Percentiles rank a stretch among this genome's conserved stretches.
Conservation (phyloP, 177 flowering plant genomes). For the Tripterygium wilfordii region DNA sequence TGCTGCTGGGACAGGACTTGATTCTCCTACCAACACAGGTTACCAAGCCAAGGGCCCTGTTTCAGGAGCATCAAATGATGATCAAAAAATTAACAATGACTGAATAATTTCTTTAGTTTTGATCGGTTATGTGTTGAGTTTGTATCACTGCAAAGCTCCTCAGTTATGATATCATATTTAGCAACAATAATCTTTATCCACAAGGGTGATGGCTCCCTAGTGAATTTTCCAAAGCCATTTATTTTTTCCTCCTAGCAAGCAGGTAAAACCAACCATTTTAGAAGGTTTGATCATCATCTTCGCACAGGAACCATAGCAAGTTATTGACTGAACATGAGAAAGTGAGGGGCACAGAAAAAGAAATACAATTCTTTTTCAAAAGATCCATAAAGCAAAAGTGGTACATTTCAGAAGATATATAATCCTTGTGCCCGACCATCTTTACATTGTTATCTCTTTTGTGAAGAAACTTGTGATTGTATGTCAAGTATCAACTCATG, state of each 20-base stretch:
- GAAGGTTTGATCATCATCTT: too few species aligned
- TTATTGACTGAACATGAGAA: slow-evolving; percentile 14
- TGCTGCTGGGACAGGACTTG: not conserved
- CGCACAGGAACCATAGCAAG: too few species aligned
- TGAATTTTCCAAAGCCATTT: too few species aligned
- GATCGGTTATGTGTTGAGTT: too few species aligned
- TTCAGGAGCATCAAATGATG: slow-evolving; percentile 4
- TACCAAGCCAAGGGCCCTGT: slow-evolving; percentile 1
- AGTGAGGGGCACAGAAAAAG: slow-evolving; percentile 18
- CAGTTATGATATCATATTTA: too few species aligned
- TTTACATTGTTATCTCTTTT: slow-evolving; percentile 23
- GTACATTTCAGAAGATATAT: slow-evolving; percentile 20
- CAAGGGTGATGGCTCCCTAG: too few species aligned
- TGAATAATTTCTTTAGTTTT: too few species aligned
- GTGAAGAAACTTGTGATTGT: slow-evolving; percentile 29
- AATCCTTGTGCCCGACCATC: slow-evolving; percentile 26
- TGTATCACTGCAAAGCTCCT: too few species aligned
- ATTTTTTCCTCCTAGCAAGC: too few species aligned
- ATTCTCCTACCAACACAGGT: not conserved
- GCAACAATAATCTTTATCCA: too few species aligned
- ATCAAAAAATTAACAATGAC: too few species aligned
- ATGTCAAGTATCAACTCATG: slow-evolving; percentile 15
- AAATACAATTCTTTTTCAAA: slow-evolving; percentile 18
- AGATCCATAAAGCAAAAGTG: slow-evolving; percentile 26
- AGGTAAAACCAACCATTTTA: too few species aligned